Conservation (phyloP, 2,329 filamentous ascomycete genomes). For the Orbilia brochopaga region DNA sequence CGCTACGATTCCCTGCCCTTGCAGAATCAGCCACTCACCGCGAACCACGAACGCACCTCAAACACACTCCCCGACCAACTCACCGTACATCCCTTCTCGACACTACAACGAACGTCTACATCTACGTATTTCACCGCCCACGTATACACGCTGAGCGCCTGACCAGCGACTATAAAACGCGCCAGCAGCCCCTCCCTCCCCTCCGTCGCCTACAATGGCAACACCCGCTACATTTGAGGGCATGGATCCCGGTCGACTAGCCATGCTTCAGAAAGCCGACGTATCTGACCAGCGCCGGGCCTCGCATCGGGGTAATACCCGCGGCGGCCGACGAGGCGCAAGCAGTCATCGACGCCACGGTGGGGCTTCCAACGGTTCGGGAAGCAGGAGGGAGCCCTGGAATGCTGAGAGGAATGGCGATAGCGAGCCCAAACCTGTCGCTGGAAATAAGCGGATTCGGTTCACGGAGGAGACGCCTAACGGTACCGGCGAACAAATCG, state of each 20-base stretch:
- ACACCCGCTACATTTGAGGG: slow-evolving; percentile 28
- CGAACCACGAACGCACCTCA: slow-evolving; percentile 21
- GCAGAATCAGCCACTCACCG: slow-evolving; percentile 29
- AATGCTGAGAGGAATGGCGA: slow-evolving; percentile 5
- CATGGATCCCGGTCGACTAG: slow-evolving; percentile 34
- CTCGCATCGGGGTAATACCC: slow-evolving; percentile 6
- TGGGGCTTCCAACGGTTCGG: slow-evolving; percentile 7
- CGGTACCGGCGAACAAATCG: slow-evolving; percentile 27
- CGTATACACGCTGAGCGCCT: background rate
- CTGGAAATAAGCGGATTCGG: slow-evolving; percentile 20
- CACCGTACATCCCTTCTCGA: slow-evolving; percentile 10
- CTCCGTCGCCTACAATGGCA: slow-evolving; percentile 18
- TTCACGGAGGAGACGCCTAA: background rate
- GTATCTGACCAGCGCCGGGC: slow-evolving; percentile 6
- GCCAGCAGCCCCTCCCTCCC: background rate
- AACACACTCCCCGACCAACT: slow-evolving; percentile 5
- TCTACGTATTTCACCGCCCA: background rate
- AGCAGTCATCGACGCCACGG: slow-evolving; percentile 2
- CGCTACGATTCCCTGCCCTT: background rate
- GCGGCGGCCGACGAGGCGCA: slow-evolving; percentile 7
- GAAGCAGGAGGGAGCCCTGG: slow-evolving; percentile 24
- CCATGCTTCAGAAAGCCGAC: slow-evolving; percentile 41
- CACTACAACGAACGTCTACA: background rate
- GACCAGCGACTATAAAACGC: slow-evolving; percentile 11
- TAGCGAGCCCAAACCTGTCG: background rate